These are phyloP conservation scores for Turritis glabra DNA, from an alignment of 345 rosid genomes.

Conservation along the genomic window DNA sequence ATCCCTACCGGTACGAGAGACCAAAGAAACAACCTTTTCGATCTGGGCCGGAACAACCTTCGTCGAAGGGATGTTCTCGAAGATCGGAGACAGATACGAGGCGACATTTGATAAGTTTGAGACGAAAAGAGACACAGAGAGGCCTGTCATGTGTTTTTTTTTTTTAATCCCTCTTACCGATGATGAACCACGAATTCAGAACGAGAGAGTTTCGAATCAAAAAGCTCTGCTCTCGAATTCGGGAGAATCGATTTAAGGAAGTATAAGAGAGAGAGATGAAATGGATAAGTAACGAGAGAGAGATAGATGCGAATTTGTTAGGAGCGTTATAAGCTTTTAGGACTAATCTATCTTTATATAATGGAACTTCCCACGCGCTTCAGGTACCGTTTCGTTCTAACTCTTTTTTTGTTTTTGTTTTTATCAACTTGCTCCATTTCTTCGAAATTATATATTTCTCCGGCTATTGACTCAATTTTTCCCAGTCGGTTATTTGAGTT, in stretches of 20 bases:
- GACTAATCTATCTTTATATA: slow-evolving; percentile 25
- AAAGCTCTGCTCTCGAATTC: slow-evolving; percentile 13
- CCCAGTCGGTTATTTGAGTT: neutral
- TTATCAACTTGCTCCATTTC: slow-evolving; percentile 3
- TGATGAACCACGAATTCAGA: slow-evolving; percentile 4
- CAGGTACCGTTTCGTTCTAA: slow-evolving; percentile 8
- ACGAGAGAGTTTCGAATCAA: slow-evolving; percentile 4
- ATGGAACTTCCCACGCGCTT: slow-evolving; percentile 40
- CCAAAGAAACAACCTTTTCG: slow-evolving; percentile 50
- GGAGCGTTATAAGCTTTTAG: neutral
- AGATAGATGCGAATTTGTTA: slow-evolving; percentile 23
- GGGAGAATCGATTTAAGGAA: slow-evolving; percentile 1
- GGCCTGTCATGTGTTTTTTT: slow-evolving; percentile 38
- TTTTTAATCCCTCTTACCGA: neutral
- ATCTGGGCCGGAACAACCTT: slow-evolving; percentile 46
- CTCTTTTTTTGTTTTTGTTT: neutral
- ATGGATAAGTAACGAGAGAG: slow-evolving; percentile 23
- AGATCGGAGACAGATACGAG: slow-evolving; percentile 45
- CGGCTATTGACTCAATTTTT: neutral
- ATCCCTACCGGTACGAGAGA: slow-evolving; percentile 66
- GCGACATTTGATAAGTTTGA: slow-evolving; percentile 44
- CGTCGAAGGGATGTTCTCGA: slow-evolving; percentile 41
- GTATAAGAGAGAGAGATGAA: neutral
- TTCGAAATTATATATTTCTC: neutral
- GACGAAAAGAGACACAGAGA: slow-evolving; percentile 43